Evolutionary conservation across 345 rosid species (phyloP).

Genomic region (thale cress (Arabidopsis thaliana)): TAIR10.1 NC_003070.9:23337001-23337500

Average conservation of each 20-base stretch:
- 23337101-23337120: neutral
- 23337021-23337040: no score
- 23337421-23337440: constrained; percentile 3
- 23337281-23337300: neutral
- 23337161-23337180: no score
- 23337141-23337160: neutral
- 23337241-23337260: neutral
- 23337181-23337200: constrained; percentile 13
- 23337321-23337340: constrained; percentile 41
- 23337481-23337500: constrained; percentile 73
- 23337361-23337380: constrained; percentile 21
- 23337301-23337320: constrained; percentile 29
- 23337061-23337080: neutral
- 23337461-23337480: constrained; percentile 73
- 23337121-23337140: neutral
- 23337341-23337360: constrained; percentile 32
- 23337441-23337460: neutral
- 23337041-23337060: neutral
- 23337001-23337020: neutral
- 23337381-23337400: constrained; percentile 18
- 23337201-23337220: neutral
- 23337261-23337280: neutral
- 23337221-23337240: neutral
- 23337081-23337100: neutral
- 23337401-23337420: constrained; percentile 33